Evolutionary conservation across 306 rosid species (phyloP).

Genomic region (Cucurbita moschata): DNA sequence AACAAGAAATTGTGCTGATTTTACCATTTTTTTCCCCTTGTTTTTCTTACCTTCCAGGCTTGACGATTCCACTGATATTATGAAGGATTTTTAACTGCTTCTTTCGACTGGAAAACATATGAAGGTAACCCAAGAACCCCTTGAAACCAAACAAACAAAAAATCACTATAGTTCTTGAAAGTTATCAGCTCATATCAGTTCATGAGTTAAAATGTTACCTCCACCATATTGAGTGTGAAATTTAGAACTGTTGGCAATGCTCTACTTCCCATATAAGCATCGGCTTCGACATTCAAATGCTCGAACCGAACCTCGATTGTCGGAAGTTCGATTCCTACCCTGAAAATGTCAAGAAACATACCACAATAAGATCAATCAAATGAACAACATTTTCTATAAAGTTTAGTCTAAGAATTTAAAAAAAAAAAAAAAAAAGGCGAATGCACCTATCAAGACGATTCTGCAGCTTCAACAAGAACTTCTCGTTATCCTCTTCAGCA

Average conservation of each 20-base stretch:
- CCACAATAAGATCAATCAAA: neutral
- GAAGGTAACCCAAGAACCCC: conserved; percentile 17
- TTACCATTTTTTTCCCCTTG: too few species aligned
- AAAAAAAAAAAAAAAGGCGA: neutral
- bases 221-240: conserved; percentile 4
- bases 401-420: too few species aligned
- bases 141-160: neutral
- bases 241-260: conserved; percentile 11
- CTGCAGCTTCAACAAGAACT: conserved; percentile 14
- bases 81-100: conserved; percentile 14
- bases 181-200: too few species aligned
- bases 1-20: neutral
- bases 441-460: conserved; percentile 14
- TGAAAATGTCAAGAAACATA: neutral
- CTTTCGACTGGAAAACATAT: conserved; percentile 21
- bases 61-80: conserved; percentile 26
- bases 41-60: conserved; percentile 24
- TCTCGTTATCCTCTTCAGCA: conserved; percentile 17
- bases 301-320: conserved; percentile 40
- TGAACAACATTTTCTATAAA: neutral
- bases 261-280: conserved; percentile 37
- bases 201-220: neutral
- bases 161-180: neutral
- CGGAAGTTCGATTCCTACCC: conserved; percentile 41
- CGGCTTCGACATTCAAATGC: conserved; percentile 31